Base-by-base conservation (phyloP, 257 asterid species). In the Solanum virginianum region DNA sequence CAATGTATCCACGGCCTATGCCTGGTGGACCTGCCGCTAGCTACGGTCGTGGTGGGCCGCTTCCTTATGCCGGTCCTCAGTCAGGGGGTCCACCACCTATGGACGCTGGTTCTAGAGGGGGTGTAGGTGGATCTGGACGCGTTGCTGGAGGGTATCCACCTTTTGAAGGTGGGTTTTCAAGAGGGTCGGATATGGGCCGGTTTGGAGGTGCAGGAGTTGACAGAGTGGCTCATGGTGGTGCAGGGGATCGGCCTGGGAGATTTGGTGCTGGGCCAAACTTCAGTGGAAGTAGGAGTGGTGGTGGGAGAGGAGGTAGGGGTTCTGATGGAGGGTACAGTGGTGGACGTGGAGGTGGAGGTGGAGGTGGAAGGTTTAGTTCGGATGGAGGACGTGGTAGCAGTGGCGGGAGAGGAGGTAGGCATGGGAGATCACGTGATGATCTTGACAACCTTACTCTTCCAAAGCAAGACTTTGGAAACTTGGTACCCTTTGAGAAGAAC, bases 401-500 rank as follows among this genome's bases (percentile, higher is more conserved):
- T 51, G 89, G 90, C 9, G 88, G 91, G 43, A 36, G 93, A 62
- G 84, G 94, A 62, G 96, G 93, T 89, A 88, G 93, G 86, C 74
- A 87, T 47, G 90, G 91, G 22, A 72, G 85, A 79, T 57, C 86
- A 49, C 90, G 93, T 72, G 98, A 93, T 87, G 99, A 94, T 86
- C 89, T 95, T 62, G 94, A 94, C 80, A 87, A 79, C 81, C 91
- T 95, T 85, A 65, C 90, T 81, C 98, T 94, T 77, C 98, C 98
- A 7, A 94, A 90, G 85, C 97, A 88, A 68, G 97, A 95, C 85
- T 95, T 95, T 85, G 91, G 95, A 68, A 90, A 94, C 85, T 88
- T 94, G 92, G 95, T 92, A 54, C 89, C 95, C 29, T 94, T 95
- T 81, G 91, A 90, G 89, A 95, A 95, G 93, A 93, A 92, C 72